Conservation (phyloP, 495 filamentous ascomycete species). For the Aspergillus nidulans region DNA sequence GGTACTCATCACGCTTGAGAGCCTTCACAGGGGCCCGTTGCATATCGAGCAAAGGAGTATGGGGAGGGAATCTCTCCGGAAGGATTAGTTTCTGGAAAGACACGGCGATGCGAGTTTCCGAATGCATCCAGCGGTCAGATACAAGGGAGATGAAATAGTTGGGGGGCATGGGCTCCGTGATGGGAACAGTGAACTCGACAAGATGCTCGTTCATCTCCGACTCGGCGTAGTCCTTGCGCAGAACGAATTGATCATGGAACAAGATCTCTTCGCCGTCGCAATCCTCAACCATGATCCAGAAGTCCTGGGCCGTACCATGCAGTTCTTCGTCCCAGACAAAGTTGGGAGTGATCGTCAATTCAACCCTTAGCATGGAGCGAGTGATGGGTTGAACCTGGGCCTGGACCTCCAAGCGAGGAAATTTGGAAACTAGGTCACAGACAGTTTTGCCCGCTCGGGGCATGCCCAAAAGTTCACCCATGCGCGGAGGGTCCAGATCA, state of each 20-base stretch:
- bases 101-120: conserved; percentile 87
- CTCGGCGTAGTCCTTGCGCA: conserved; percentile 79
- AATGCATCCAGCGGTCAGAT: conserved; percentile 97
- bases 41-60: conserved; percentile 84
- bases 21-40: conserved; percentile 86
- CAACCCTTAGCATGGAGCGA: conserved; percentile 89
- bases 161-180: conserved; percentile 95
- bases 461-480: conserved; percentile 90
- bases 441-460: conserved; percentile 85
- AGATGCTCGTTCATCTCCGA: conserved; percentile 85
- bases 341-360: conserved; percentile 88
- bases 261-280: conserved; percentile 96
- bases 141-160: conserved; percentile 96
- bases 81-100: conserved; percentile 93
- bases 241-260: conserved; percentile 90
- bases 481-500: conserved; percentile 92
- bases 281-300: conserved; percentile 96
- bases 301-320: conserved; percentile 83
- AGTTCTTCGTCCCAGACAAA: conserved; percentile 94
- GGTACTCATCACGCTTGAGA: conserved; percentile 79
- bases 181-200: conserved; percentile 95
- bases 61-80: conserved; percentile 91
- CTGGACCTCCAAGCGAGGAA: conserved; percentile 86
- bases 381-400: conserved; percentile 94
- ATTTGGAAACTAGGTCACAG: conserved; percentile 82